Evolutionary conservation across 805 yeast species (phyloP), one percentile per base, ranked within the genome.

Genomic region (Diddensiella santjacobensis): DNA sequence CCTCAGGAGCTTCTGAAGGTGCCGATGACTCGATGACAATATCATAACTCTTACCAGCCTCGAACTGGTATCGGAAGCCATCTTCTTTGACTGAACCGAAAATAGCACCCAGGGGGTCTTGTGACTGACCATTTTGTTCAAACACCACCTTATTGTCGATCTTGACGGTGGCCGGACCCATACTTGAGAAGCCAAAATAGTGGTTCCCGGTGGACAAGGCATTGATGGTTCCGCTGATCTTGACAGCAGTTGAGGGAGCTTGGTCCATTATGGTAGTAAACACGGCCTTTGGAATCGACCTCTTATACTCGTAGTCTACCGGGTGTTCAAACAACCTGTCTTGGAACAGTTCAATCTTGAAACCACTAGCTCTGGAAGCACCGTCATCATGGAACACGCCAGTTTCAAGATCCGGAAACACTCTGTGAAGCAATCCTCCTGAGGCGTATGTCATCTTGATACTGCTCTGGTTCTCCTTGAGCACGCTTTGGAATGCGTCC

Each of bases 351-450:
- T 26, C 31, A 26, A 26, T 8, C 31, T 26, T 26, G 31, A 26
- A 26, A 13, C 31, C 31, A 13, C 31, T 26, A 13, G 11, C 8
- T 8, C 13, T 26, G 11, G 8, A 8, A 26, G 11, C 31, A 13
- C 13, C 31, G 31, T 8, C 11, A 8, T 26, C 31, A 26, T 26
- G 31, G 31, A 26, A 26, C 31, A 45, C 39, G n/a, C 18, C 40
- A 8, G 6, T 19, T n/a, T 17, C 18, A 6, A 36, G 11, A 20
- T 62, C 58, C 36, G 72, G 71, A 31, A 68, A 55, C 23, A 58
- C 57, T 31, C 60, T 59, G 54, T 61, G 65, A 20, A 64, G 59
- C 43, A 64, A 62, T 38, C 69, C 65, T 44, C 75, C 74, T 37
- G 63, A 49, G 11, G 66, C 56, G 48, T 66, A 64, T 11, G 58